A percentile compares a stretch with the other conserved stretches of the same genome.
Evolutionary conservation across 164 flowering plant genomes (phyloP).

Genomic region (Brasenia schreberi): DNA sequence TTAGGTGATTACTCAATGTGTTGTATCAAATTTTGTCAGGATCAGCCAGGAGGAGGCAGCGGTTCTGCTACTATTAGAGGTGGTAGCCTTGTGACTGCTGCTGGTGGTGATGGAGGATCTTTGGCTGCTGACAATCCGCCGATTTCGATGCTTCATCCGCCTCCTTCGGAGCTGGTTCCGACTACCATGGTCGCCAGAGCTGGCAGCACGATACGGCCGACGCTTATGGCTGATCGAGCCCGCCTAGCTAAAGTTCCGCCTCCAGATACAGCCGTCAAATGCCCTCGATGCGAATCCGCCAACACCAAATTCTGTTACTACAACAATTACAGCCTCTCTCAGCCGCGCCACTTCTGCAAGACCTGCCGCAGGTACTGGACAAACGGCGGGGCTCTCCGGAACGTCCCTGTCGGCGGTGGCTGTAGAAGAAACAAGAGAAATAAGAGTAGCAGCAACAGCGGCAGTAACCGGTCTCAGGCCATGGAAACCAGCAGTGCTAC

Average conservation of each 20-base stretch:
- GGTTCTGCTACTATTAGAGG: too few species aligned
- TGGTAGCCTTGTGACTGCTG: neutral
- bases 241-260: constrained; percentile 47
- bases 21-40: constrained; percentile 14
- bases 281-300: constrained; percentile 86
- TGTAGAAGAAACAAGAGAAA: constrained; percentile 73
- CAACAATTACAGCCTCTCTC: constrained; percentile 93
- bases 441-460: neutral
- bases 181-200: constrained; percentile 9
- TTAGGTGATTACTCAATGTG: neutral
- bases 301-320: constrained; percentile 96
- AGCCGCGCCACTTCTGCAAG: constrained; percentile 95
- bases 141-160: constrained; percentile 21
- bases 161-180: constrained; percentile 9
- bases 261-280: constrained; percentile 68
- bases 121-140: constrained; percentile 8
- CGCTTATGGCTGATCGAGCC: constrained; percentile 59
- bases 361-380: constrained; percentile 94
- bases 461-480: neutral
- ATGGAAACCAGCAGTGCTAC: neutral
- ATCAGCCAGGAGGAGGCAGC: constrained; percentile 10
- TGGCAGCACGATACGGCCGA: constrained; percentile 41
- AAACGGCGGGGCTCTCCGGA: constrained; percentile 80
- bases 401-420: constrained; percentile 94
- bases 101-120: neutral